Evolutionary conservation across 2,329 filamentous ascomycete genomes (phyloP), one percentile per base, ranked within the genome.

Genomic region (Fusarium zealandicum): DNA sequence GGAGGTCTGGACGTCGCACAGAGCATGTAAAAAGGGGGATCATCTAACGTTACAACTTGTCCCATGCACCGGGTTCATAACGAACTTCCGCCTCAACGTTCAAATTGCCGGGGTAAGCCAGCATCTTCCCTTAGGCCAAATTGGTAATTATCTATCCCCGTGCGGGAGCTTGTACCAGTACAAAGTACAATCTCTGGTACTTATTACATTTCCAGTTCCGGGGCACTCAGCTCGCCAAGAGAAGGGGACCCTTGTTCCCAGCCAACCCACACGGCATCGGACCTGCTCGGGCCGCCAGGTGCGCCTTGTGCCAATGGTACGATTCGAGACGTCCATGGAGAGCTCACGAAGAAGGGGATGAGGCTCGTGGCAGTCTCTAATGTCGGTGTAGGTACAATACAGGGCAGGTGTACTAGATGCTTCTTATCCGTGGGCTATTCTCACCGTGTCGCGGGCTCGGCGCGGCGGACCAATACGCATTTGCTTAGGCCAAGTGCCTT

Each of bases 291-390:
- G 47, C 28, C 59, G 22, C 59, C 22, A 18, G 25, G 45, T 56
- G 57, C 55, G 35, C 57, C 59, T 51, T 62, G 55, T 59, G 27
- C 48, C 42, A 27, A 41, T 60, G 55, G 59, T 62, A 32, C 43
- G 42, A 47, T 57, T 60, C 33, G 36, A 56, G 46, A 49, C 47
- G 38, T 56, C 33, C 62, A 40, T 61, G 43, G 39, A 49, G 46
- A 44, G 38, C 32, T 59, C 30, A 38, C 7, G 22, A 59, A 36
- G 42, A 54, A 44, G 20, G 49, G 35, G 36, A 44, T 33, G 41
- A 61, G 35, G 16, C 39, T 55, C 27, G 42, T 30, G 32, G 51
- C 45, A 22, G 45, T 22, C 40, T 56, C 45, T 18, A 62, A 43
- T 54, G 51, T 59, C 49, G 27, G 49, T 62, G 46, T 42, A 31